Percentiles rank a stretch among this genome's conserved stretches.
Evolutionary conservation across 1,284 basidiomycete genomes (phyloP).

Genomic region (Trametes pubescens): DNA sequence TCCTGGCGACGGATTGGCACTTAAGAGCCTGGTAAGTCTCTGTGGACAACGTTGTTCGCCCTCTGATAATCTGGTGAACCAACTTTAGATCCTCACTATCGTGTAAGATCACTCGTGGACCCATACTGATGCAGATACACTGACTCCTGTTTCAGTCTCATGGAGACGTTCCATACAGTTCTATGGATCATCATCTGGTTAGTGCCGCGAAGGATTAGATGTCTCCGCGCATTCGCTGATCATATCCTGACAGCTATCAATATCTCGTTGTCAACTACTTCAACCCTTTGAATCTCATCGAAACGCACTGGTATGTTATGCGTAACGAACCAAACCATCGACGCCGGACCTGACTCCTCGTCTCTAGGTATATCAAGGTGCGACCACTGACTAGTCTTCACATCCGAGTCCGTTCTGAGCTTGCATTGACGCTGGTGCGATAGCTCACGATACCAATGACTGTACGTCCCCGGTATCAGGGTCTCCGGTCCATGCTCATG

Average conservation of each 20-base stretch:
- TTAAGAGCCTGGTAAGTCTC: conserved; percentile 3
- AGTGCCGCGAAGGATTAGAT: neutral
- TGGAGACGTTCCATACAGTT: conserved; percentile 7
- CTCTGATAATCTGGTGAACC: neutral
- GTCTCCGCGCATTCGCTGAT: neutral
- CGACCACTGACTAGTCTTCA: neutral
- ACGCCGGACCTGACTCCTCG: neutral
- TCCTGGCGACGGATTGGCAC: neutral
- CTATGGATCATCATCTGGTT: conserved; percentile 10
- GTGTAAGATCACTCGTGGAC: neutral
- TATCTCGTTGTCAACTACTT: conserved; percentile 10
- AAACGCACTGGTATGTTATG: neutral
- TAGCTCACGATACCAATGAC: conserved; percentile 7
- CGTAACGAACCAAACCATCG: neutral
- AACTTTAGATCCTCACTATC: neutral
- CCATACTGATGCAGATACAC: too few relatives aligned
- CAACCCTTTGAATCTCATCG: conserved; percentile 1
- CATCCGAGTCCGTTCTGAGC: neutral
- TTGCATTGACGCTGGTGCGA: neutral
- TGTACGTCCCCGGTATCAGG: neutral
- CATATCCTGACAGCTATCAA: neutral
- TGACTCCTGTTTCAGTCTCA: neutral
- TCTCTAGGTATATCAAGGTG: conserved; percentile 7
- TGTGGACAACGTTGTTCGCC: neutral
- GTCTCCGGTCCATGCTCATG: neutral